Evolutionary conservation across 768 basidiomycete genomes (phyloP), one percentile per base, ranked within the genome.

Genomic region (Dioszegia hungarica): DNA sequence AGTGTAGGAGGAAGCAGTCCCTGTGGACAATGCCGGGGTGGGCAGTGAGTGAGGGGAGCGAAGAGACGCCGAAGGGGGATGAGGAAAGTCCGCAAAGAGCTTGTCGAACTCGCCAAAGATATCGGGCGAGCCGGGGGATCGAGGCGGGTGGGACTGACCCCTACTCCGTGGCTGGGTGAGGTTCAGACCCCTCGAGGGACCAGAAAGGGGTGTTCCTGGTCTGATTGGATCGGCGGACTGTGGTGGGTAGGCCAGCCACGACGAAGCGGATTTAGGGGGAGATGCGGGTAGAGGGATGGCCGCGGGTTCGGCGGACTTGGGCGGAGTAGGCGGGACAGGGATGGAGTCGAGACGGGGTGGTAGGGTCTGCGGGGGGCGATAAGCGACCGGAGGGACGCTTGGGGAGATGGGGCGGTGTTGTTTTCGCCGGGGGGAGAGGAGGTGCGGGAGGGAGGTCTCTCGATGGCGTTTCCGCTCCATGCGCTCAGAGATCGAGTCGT

Each of bases 31-130:
- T 4, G 36, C 49, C 17, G 49, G 49, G 28, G 25, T 39, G 34
- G 49, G 49, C 20, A 38, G 47, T 14, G 17, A 9, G 27, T 20
- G 47, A 22, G 28, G 47, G 17, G n/a, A 38, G 5, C 4, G 34
- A 9, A 9, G 24, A 15, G 24, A 15, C 37, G 25, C 33, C 19
- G 24, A 25, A 29, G 41, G 39, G 6, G 54, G 54, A 25, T 34
- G 54, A 36, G 54, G 44, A 19, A 55, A 55, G 25, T 55, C 54
- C 24, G 33, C 43, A 20, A 55, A 55, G 19, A 55, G 31, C 10
- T 19, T n/a, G 19, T 55, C 54, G 19, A 55, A 55, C 14, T 55
- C 43, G 5, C 15, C 20, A 14, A 55, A 45, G 2, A 51, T 51
- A 17, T 51, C 49, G 3, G 49, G 49, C 11, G 49, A 51, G 2